Conservation (phyloP, 148 eudicot genomes). For the Silene uniflora region DNA sequence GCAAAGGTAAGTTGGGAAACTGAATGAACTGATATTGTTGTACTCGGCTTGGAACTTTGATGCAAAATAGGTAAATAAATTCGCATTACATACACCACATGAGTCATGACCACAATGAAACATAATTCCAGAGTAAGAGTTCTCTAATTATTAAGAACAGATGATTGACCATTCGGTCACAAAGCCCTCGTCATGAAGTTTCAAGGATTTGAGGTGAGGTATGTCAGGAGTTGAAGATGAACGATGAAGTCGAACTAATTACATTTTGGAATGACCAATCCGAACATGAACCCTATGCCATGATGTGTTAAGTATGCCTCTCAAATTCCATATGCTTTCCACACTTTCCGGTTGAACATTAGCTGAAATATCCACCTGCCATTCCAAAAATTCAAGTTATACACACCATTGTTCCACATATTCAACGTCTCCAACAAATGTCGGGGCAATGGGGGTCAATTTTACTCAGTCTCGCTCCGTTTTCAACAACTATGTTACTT, state of each 20-base stretch:
- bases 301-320: conserved; percentile 90
- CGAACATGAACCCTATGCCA: conserved; percentile 89
- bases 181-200: not conserved
- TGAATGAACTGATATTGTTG: not conserved
- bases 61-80: too few species aligned
- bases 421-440: not conserved
- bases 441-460: not conserved
- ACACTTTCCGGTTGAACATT: conserved; percentile 90
- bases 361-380: conserved; percentile 75
- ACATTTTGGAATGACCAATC: conserved; percentile 65
- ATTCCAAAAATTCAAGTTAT: not conserved
- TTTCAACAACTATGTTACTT: not conserved
- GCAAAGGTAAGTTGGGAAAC: not conserved
- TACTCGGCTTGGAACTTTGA: conserved; percentile 29
- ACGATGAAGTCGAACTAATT: conserved; percentile 7
- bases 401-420: not conserved
- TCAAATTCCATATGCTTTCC: conserved; percentile 76
- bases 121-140: not conserved
- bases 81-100: not conserved
- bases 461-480: not conserved
- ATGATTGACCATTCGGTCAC: not conserved
- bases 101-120: not conserved
- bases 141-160: not conserved
- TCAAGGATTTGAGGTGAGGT: not conserved
- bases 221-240: not conserved